Percentiles rank a stretch among this genome's conserved stretches.
Conservation (phyloP, 306 rosid genomes). For the Castanopsis chinensis region DNA sequence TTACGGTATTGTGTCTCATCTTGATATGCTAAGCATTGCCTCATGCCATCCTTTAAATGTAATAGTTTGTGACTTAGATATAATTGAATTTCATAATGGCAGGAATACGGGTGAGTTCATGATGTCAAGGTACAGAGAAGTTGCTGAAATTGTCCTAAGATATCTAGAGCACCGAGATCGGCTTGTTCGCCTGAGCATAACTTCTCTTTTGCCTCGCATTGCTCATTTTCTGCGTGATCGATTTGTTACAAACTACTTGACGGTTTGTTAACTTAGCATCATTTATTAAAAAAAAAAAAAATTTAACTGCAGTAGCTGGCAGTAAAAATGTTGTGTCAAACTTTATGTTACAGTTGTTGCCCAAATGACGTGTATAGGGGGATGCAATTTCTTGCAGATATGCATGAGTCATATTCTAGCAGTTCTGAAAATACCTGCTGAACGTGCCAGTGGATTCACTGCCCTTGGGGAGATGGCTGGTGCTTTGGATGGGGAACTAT, state of each 20-base stretch:
- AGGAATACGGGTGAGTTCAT: conserved; percentile 99
- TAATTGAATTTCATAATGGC: conserved; percentile 30
- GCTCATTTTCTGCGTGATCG: conserved; percentile 98
- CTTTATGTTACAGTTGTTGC: conserved; percentile 2
- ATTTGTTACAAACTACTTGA: conserved; percentile 90
- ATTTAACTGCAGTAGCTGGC: conserved; percentile 20
- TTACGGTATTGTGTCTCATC: conserved; percentile 2
- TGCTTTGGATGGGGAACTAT: conserved; percentile 93
- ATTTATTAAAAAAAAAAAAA: neutral
- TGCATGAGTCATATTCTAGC: conserved; percentile 98
- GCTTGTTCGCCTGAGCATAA: conserved; percentile 97
- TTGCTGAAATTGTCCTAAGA: conserved; percentile 94
- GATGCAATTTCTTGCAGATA: conserved; percentile 64
- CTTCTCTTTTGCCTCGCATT: conserved; percentile 91
- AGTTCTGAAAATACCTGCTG: conserved; percentile 86
- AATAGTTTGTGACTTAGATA: conserved; percentile 1
- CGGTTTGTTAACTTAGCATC: conserved; percentile 47
- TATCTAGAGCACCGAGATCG: conserved; percentile 91
- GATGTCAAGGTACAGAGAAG: conserved; percentile 99
- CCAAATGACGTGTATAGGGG: conserved; percentile 25
- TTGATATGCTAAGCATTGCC: neutral
- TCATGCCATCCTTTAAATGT: conserved; percentile 4
- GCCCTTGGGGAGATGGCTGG: conserved; percentile 99
- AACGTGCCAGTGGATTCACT: conserved; percentile 95
- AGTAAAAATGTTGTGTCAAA: conserved; percentile 7